Evolutionary conservation across 352 stramenopile species (phyloP).

Genomic region (Pythium aquatile): DNA sequence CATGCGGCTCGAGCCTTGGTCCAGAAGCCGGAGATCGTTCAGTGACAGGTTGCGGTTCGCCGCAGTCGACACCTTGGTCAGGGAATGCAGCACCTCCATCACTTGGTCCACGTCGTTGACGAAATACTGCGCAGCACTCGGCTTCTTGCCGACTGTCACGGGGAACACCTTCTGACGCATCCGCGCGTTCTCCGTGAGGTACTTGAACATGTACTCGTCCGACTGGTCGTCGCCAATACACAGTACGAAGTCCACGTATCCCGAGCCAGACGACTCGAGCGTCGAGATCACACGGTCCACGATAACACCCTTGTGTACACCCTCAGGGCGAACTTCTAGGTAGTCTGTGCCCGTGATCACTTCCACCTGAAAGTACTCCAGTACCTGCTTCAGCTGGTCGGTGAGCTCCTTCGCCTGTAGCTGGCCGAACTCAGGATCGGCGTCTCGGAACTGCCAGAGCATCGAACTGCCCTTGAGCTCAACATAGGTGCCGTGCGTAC

Average conservation of each 20-base stretch:
- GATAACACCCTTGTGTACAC: constrained; percentile 98
- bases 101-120: constrained; percentile 97
- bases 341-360: constrained; percentile 88
- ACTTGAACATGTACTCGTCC: constrained; percentile 98
- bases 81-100: constrained; percentile 89
- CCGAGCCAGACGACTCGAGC: constrained; percentile 68
- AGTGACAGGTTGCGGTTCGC: constrained; percentile 85
- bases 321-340: constrained; percentile 95
- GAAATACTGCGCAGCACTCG: constrained; percentile 96
- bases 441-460: constrained; percentile 99
- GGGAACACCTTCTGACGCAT: constrained; percentile 88
- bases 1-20: constrained; percentile 39
- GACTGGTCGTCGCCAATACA: constrained; percentile 97
- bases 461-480: constrained; percentile 98
- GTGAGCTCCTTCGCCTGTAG: constrained; percentile 98
- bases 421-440: constrained; percentile 98
- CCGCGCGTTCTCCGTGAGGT: constrained; percentile 64
- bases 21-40: constrained; percentile 78
- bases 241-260: constrained; percentile 95
- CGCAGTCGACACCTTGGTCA: constrained; percentile 84
- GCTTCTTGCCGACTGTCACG: constrained; percentile 98
- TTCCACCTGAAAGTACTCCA: constrained; percentile 96
- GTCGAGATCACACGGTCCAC: constrained; percentile 94
- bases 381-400: constrained; percentile 95
- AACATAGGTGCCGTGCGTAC: constrained; percentile 99